phyloP scores from a whole-genome alignment of 306 rosid genomes.

The Cajanus cajan region DNA sequence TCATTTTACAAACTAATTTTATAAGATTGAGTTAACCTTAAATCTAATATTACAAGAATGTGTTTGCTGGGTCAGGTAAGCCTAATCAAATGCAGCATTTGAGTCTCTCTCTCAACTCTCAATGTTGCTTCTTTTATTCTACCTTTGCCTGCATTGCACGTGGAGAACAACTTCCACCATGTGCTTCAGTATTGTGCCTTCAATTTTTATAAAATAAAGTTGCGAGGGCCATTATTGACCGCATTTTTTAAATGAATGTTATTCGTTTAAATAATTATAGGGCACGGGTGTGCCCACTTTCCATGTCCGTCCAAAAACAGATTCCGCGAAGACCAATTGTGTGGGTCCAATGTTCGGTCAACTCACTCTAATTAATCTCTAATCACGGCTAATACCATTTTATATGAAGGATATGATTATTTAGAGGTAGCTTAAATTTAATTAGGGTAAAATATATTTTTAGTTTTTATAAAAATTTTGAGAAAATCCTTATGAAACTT shows the following conservation, averaged over 20 bases:
- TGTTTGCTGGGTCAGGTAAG: no score
- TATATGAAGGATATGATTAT: no score
- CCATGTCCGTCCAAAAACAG: conserved; percentile 31
- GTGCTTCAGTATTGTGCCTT: not conserved
- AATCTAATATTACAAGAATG: no score
- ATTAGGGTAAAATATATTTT: no score
- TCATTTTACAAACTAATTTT: no score
- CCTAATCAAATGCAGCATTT: no score
- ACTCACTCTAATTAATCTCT: not conserved
- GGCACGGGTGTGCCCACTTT: conserved; percentile 6
- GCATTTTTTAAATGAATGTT: not conserved
- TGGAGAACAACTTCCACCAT: not conserved
- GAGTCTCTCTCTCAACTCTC: no score
- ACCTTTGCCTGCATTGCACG: not conserved
- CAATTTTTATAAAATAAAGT: not conserved
- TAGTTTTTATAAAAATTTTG: no score
- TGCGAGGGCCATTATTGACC: conserved; percentile 22
- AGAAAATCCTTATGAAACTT: no score
- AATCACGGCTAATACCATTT: not conserved
- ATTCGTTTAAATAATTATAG: not conserved
- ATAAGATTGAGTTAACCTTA: no score
- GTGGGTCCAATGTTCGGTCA: conserved; percentile 6
- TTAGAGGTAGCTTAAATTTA: no score
- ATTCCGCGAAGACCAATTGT: not conserved
- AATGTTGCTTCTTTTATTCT: not conserved